A percentile compares a stretch with the other conserved stretches of the same genome.
Conservation (phyloP, 345 rosid genomes). For the Combretum micranthum region DNA sequence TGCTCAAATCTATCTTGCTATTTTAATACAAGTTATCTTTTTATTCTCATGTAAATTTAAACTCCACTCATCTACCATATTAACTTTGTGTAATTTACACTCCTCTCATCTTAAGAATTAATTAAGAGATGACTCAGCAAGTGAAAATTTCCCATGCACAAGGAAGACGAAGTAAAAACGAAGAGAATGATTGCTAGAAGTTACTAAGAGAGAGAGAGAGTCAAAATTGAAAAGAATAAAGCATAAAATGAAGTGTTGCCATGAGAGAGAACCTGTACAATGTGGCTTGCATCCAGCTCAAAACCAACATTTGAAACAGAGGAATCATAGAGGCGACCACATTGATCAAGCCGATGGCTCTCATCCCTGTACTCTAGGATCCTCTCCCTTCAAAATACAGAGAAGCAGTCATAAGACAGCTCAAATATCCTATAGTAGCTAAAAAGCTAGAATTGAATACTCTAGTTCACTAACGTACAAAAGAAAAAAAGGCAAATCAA, state of each 20-base stretch:
- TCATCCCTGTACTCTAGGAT: conserved; percentile 76
- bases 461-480: too few relatives aligned
- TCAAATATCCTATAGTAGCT: not conserved
- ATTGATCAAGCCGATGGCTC: conserved; percentile 88
- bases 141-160: too few relatives aligned
- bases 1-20: too few relatives aligned
- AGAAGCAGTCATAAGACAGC: conserved; percentile 12
- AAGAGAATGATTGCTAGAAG: too few relatives aligned
- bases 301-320: conserved; percentile 83
- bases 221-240: not conserved
- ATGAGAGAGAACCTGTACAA: conserved; percentile 58
- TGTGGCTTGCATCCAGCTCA: conserved; percentile 80
- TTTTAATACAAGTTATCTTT: not conserved
- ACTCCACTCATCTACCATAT: too few relatives aligned
- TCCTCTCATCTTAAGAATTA: too few relatives aligned
- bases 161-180: too few relatives aligned
- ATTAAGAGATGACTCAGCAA: too few relatives aligned
- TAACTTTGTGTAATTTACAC: too few relatives aligned
- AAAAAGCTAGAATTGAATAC: too few relatives aligned
- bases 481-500: too few relatives aligned
- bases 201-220: not conserved
- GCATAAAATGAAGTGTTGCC: too few relatives aligned
- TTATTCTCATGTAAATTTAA: not conserved
- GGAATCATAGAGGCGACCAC: conserved; percentile 91
- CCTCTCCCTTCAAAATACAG: conserved; percentile 47